Conservation (phyloP, 306 rosid species). For the Cyamopsis tetragonoloba region DNA sequence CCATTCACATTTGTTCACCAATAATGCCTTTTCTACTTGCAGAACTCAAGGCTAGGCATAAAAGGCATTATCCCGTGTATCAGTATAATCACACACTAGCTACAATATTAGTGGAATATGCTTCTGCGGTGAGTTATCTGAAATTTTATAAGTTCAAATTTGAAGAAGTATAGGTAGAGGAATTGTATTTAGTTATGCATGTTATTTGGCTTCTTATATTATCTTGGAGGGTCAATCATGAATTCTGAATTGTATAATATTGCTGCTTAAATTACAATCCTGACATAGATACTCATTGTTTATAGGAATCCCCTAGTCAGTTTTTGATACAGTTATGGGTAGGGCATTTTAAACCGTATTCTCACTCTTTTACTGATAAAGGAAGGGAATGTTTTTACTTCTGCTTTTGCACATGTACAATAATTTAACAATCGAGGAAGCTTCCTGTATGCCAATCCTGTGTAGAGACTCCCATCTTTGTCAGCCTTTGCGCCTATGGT, state of each 20-base stretch:
- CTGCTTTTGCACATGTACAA: constrained; percentile 11
- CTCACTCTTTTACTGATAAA: background rate
- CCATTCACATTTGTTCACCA: background rate
- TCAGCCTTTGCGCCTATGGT: background rate
- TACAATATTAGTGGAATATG: constrained; percentile 69
- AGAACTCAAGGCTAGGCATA: constrained; percentile 44
- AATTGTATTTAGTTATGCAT: background rate
- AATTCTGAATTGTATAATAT: background rate
- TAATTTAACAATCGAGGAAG: constrained; percentile 5
- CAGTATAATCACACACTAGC: constrained; percentile 75
- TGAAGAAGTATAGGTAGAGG: background rate
- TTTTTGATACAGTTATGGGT: background rate
- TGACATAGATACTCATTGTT: background rate
- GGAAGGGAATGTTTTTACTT: background rate
- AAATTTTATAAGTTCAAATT: background rate
- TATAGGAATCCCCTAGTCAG: background rate
- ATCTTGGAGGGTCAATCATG: constrained; percentile 1
- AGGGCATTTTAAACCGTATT: background rate
- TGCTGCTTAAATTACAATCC: background rate
- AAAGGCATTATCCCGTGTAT: background rate
- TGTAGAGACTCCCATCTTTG: constrained; percentile 10
- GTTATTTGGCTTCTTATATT: constrained; percentile 12
- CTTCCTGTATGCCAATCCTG: background rate
- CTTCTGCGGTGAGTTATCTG: constrained; percentile 69
- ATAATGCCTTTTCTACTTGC: constrained; percentile 22